Base-by-base conservation (phyloP, 2,329 filamentous ascomycete species). In the Leptographium radiaticola region DNA sequence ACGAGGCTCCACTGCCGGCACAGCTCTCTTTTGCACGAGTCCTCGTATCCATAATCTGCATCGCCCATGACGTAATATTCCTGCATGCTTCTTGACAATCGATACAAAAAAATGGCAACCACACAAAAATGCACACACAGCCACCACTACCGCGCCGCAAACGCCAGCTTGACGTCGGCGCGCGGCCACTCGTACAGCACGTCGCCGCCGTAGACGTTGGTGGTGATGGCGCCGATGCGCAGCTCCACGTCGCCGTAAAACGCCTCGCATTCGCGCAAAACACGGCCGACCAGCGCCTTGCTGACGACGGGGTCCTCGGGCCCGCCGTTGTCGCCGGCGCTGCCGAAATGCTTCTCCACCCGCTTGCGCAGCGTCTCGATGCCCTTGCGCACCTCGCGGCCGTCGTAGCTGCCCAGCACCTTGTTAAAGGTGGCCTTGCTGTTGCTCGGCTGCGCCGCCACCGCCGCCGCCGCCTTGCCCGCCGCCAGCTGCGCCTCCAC, bases 261-360 rank as follows among this genome's bases (percentile, higher is more conserved):
- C 56, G 66, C 70, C 67, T 84, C 81, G 63, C 81, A 83, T 63
- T 82, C 79, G 56, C 70, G 70, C 49, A 80, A 66, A 40, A 84
- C 79, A 64, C 77, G 75, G 51, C 68, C 68, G 30, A 83, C 80
- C 43, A 85, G 70, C 39, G 72, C 72, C 50, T 73, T 71, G 61
- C 80, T 85, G 53, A 85, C 72, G 9, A 25, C 18, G 12, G 36
- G 7, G 15, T 46, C 44, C 15, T 46, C 44, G 30, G 30, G 44
- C 30, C n/a, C 30, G 45, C 30, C 30, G 10, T 5, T 20, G 34
- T 30, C 36, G 44, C 43, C 53, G 18, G 90, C 86, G 61, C 94
- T 89, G 45, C 89, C 89, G 74, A 97, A 97, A 68, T 97, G 91
- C 72, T 97, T 98, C 70, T 97, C 91, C 1, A 97, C 87, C 50